Evolutionary conservation across 345 rosid species (phyloP).

Genomic region (Anacardium occidentale): DNA sequence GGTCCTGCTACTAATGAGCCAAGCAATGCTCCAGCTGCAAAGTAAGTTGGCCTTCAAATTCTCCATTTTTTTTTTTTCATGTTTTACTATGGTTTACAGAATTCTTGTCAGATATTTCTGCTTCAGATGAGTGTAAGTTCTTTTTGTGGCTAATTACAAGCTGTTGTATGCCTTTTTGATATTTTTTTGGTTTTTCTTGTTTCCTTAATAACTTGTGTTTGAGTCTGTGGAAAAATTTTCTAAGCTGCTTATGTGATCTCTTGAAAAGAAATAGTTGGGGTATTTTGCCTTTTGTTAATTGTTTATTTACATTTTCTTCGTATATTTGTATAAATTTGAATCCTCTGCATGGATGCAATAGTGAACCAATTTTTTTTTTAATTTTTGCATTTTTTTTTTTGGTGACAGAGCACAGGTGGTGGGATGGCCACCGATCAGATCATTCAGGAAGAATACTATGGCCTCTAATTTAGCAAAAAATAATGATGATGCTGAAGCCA

Average conservation of each 20-base stretch:
- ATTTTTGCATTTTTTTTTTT: neutral
- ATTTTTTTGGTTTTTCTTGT: neutral
- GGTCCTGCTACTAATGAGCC: constrained; percentile 39
- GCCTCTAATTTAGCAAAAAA: constrained; percentile 42
- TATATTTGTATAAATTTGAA: neutral
- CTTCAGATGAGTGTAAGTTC: neutral
- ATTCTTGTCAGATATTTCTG: too few species aligned
- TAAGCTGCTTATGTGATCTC: neutral
- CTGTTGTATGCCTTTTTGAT: neutral
- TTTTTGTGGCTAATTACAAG: neutral
- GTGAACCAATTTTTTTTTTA: constrained; percentile 16
- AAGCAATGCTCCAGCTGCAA: constrained; percentile 52
- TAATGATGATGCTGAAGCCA: constrained; percentile 41
- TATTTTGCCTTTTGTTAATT: neutral
- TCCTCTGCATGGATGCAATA: neutral
- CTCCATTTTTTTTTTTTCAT: neutral
- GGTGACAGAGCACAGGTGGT: constrained; percentile 57
- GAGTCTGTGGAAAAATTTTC: neutral
- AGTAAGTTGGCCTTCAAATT: constrained; percentile 35
- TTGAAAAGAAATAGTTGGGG: neutral
- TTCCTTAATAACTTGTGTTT: neutral
- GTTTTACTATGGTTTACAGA: neutral
- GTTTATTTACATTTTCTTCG: neutral
- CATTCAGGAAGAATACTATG: constrained; percentile 57
- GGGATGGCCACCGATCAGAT: constrained; percentile 68